Conservation (phyloP, 2,329 filamentous ascomycete species). For the Colletotrichum lentis region DNA sequence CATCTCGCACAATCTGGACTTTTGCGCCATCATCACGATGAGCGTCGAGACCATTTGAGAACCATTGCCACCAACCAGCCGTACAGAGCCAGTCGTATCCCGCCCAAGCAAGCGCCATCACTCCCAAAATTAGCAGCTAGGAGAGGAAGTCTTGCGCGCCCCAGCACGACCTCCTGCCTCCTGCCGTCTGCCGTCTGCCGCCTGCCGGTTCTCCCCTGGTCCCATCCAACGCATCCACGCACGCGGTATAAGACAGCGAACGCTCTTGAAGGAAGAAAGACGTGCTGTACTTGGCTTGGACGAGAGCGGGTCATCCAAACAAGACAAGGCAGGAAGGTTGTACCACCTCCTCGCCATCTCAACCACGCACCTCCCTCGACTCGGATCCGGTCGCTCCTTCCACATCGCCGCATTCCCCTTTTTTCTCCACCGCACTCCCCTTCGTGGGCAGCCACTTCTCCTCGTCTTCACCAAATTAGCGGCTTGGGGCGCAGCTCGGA, state of each 20-base stretch:
- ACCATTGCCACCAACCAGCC: neutral
- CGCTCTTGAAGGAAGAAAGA: neutral
- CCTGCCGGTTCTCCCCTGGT: constrained; percentile 11
- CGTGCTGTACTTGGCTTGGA: constrained; percentile 6
- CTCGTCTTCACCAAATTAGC: constrained; percentile 19
- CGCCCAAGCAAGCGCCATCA: constrained; percentile 6
- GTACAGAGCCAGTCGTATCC: neutral
- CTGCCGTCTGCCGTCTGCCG: constrained; percentile 14
- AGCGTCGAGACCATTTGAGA: neutral
- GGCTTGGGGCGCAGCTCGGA: constrained; percentile 30
- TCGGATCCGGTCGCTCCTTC: neutral
- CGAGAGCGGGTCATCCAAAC: constrained; percentile 12
- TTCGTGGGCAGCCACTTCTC: constrained; percentile 10
- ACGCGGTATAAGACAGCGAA: neutral
- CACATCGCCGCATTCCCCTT: constrained; percentile 7
- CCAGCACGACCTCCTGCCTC: constrained; percentile 9
- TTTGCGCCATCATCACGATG: neutral
- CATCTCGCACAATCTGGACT: neutral
- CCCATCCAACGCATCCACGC: neutral
- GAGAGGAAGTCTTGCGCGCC: neutral
- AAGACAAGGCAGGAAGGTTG: neutral
- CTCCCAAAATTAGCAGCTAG: constrained; percentile 8
- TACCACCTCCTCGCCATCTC: neutral
- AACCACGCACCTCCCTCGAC: neutral
- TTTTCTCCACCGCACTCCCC: neutral